A percentile compares a stretch with the other conserved stretches of the same genome.
These are phyloP conservation scores for Pulveroboletus sp. DNA, from an alignment of 768 basidiomycete species.

Conservation along the genomic window DNA sequence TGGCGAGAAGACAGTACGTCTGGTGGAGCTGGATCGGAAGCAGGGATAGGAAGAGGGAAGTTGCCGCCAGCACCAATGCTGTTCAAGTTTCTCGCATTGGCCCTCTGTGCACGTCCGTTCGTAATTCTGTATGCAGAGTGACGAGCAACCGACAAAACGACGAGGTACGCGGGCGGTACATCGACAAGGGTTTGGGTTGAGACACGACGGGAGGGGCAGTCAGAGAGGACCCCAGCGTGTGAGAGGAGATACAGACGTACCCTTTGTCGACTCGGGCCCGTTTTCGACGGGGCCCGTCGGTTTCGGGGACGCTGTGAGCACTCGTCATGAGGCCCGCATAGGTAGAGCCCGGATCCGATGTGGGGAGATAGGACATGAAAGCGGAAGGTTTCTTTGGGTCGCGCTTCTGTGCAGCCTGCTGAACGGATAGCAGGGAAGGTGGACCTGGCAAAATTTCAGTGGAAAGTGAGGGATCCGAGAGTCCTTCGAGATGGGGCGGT, in stretches of 20 bases:
- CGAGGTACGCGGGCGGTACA: conserved; percentile 10
- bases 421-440: conserved; percentile 68
- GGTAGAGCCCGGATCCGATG: conserved; percentile 84
- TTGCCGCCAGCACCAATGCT: conserved; percentile 37
- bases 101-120: conserved; percentile 70
- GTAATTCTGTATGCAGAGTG: conserved; percentile 41
- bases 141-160: conserved; percentile 12
- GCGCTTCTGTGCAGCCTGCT: conserved; percentile 70
- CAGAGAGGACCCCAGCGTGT: conserved; percentile 20
- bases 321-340: conserved; percentile 76
- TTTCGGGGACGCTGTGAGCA: conserved; percentile 53
- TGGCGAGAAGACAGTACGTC: conserved; percentile 39
- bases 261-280: conserved; percentile 71
- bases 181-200: conserved; percentile 30
- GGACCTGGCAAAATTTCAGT: conserved; percentile 91
- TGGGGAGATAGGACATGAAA: conserved; percentile 75
- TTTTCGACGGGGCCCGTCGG: conserved; percentile 68
- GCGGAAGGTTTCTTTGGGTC: conserved; percentile 76
- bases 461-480: conserved; percentile 67
- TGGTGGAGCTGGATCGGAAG: conserved; percentile 38
- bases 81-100: conserved; percentile 65
- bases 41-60: conserved; percentile 21
- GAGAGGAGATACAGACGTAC: conserved; percentile 44
- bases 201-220: conserved; percentile 21
- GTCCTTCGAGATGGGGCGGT: conserved; percentile 76